Percentiles rank a stretch among this genome's conserved stretches.
These are phyloP conservation scores for Omphalotus guepiniiformis DNA, from an alignment of 768 basidiomycete genomes.

Conservation along the genomic window DNA sequence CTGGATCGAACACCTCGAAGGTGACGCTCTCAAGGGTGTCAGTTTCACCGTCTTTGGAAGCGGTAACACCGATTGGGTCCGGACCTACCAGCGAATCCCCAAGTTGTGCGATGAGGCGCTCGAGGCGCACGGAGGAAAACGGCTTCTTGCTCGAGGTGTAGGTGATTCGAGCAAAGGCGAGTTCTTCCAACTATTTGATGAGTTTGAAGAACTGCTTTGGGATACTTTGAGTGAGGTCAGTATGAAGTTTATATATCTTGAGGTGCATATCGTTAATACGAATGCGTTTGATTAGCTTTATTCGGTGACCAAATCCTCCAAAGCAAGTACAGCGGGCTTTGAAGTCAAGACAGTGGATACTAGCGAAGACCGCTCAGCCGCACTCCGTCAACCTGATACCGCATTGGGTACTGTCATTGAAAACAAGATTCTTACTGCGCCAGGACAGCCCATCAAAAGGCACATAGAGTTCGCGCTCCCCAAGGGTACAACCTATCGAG, in stretches of 20 bases:
- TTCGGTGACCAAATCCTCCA: constrained; percentile 15
- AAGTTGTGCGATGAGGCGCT: constrained; percentile 29
- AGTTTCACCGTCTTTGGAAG: constrained; percentile 44
- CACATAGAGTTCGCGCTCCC: constrained; percentile 41
- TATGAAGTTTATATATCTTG: background rate
- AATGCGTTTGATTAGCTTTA: constrained; percentile 16
- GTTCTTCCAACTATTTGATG: constrained; percentile 41
- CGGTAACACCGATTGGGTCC: constrained; percentile 45
- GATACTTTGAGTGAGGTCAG: constrained; percentile 26
- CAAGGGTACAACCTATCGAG: constrained; percentile 29
- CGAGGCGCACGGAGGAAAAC: constrained; percentile 30
- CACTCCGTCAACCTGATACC: constrained; percentile 33
- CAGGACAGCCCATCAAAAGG: constrained; percentile 32
- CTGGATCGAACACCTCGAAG: constrained; percentile 31
- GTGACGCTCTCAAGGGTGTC: constrained; percentile 24
- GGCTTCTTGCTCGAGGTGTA: constrained; percentile 31
- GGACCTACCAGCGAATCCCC: constrained; percentile 44
- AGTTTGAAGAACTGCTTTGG: constrained; percentile 38
- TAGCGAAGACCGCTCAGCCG: constrained; percentile 27
- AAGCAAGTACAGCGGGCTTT: constrained; percentile 14
- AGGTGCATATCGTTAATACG: background rate
- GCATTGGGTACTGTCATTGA: constrained; percentile 34
- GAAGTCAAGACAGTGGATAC: constrained; percentile 26
- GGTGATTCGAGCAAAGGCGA: constrained; percentile 38
- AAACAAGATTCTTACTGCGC: constrained; percentile 33